Conservation (phyloP, 768 basidiomycete genomes). For the Boletus bicolor region DNA sequence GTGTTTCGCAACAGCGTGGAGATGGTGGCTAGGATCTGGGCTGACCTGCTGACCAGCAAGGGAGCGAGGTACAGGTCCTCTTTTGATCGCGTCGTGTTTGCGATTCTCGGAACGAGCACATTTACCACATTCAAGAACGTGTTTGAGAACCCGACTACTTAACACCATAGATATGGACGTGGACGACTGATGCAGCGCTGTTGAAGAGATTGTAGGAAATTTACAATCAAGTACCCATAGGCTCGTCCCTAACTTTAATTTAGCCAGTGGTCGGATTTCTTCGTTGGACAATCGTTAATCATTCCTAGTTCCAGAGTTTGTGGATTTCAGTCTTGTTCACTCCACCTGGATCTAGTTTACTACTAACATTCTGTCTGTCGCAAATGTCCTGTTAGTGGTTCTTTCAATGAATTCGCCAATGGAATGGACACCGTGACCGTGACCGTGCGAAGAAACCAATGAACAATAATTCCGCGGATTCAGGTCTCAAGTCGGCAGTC, state of each 20-base stretch:
- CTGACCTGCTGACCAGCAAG: constrained; percentile 49
- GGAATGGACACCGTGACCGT: not conserved
- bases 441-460: no score
- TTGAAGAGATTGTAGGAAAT: not conserved
- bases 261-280: no score
- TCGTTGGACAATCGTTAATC: no score
- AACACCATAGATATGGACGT: not conserved
- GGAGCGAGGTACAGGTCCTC: constrained; percentile 52
- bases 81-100: constrained; percentile 66
- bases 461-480: no score
- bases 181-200: not conserved
- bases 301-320: no score
- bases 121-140: constrained; percentile 40
- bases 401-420: not conserved
- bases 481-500: no score
- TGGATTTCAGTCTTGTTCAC: no score
- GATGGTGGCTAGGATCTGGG: constrained; percentile 62
- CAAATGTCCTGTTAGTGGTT: no score
- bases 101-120: constrained; percentile 54
- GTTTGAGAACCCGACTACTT: constrained; percentile 26
- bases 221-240: not conserved
- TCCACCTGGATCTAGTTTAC: no score
- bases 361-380: no score
- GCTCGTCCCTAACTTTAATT: no score
- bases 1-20: constrained; percentile 66